Evolutionary conservation across 2,329 filamentous ascomycete species (phyloP), one percentile per base, ranked within the genome.

Genomic region (Lachnellula occidentalis): DNA sequence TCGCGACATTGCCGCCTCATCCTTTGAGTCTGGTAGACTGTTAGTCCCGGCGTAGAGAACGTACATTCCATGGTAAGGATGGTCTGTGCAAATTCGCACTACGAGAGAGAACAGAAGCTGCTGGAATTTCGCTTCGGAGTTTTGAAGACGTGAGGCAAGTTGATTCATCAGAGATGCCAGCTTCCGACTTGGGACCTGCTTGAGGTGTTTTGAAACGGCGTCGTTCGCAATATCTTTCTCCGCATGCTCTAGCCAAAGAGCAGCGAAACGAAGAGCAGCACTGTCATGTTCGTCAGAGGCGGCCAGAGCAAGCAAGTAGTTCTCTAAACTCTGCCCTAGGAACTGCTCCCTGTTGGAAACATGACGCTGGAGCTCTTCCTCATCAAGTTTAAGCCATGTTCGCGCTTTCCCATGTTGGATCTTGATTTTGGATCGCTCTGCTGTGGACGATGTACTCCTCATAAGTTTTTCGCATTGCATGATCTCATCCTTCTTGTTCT

Each of bases 51-150:
- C 89, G 76, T 92, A 96, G 42, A 99, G 90, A 64, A 97, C 92
- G 69, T 99, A 95, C 85, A 97, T 92, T 48, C 91, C 91, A 68
- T 99, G 95, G 69, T 92, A 96, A 0, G 94, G 95, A 71, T 99
- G 94, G 54, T 99, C 91, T 11, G 81, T 78, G 67, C 92, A 97
- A 53, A 99, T 96, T 8, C 85, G 85, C 65, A 85, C 83, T 4
- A 97, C 85, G 17, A 99, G 74, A 2, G 78, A 76, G 50, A 83
- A 81, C 2, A 99, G 76, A 1, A 92, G 77, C 41, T 76, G 78
- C 66, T 99, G 94, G 66, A 99, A 99, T 0, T 76, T 68, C 15
- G 78, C 80, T 1, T 78, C 72, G 34, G 85, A 80, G 58, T 88
- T 82, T 57, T 95, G 84, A 5, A 99, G 75, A 7, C 94, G 85